Evolutionary conservation across 176 grass and related monocot species (phyloP).

Genomic region (Aegilops tauschii): DNA sequence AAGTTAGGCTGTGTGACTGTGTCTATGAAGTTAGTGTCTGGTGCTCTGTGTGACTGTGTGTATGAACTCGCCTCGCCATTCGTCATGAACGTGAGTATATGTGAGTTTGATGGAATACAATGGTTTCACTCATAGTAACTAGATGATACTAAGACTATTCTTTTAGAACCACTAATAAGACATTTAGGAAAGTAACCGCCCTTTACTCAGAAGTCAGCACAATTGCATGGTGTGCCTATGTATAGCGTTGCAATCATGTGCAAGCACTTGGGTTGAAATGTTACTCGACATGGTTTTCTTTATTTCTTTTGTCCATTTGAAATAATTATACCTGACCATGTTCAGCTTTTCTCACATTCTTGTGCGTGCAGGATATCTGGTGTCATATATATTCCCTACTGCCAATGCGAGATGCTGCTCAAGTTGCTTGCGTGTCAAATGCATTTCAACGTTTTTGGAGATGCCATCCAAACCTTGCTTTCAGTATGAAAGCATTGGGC

Average conservation of each 20-base stretch:
- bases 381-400: not conserved
- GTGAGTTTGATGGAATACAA: too few species aligned
- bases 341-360: not conserved
- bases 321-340: not conserved
- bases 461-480: not conserved
- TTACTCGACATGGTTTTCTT: not conserved
- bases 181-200: not conserved
- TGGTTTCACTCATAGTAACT: too few species aligned
- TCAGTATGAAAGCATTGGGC: not conserved
- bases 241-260: not conserved
- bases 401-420: not conserved
- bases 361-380: not conserved
- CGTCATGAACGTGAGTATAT: too few species aligned
- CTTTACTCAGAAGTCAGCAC: not conserved
- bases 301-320: not conserved
- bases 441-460: not conserved
- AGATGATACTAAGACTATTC: not conserved
- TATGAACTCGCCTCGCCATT: too few species aligned
- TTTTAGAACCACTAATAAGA: not conserved
- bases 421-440: not conserved
- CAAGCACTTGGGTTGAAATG: not conserved
- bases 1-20: too few species aligned
- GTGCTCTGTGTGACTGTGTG: too few species aligned
- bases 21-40: too few species aligned
- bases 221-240: not conserved